phyloP scores from a whole-genome alignment of 495 filamentous ascomycete genomes.

The Opeltia flavorubescens region DNA sequence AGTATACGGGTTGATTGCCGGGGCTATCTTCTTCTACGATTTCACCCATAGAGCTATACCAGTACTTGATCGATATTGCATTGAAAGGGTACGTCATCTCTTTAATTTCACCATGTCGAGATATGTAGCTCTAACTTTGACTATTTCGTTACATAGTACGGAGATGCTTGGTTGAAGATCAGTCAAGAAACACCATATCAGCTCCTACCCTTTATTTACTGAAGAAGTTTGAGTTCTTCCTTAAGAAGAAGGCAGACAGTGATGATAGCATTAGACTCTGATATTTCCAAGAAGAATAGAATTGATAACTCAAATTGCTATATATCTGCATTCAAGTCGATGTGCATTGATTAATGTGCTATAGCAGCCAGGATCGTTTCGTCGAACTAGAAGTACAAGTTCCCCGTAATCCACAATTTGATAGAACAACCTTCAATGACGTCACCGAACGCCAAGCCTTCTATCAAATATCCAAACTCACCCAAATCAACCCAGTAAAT shows the following conservation, averaged over 20 bases:
- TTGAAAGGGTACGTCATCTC: conserved; percentile 18
- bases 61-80: conserved; percentile 37
- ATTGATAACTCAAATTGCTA: neutral
- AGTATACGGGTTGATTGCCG: conserved; percentile 25
- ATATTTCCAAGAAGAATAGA: neutral
- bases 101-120: neutral
- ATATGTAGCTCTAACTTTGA: neutral
- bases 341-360: no score
- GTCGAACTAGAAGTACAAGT: no score
- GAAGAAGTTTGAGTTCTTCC: neutral
- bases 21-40: conserved; percentile 27
- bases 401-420: no score
- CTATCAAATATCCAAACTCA: no score
- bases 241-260: neutral
- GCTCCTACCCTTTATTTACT: conserved; percentile 25
- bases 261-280: neutral
- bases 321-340: no score
- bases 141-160: conserved; percentile 19
- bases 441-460: no score
- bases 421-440: no score
- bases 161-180: conserved; percentile 28
- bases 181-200: conserved; percentile 29
- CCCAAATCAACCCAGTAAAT: no score
- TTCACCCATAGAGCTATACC: conserved; percentile 32
- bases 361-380: no score